Evolutionary conservation across 805 yeast genomes (phyloP).

Genomic region (Candida koratica): DNA sequence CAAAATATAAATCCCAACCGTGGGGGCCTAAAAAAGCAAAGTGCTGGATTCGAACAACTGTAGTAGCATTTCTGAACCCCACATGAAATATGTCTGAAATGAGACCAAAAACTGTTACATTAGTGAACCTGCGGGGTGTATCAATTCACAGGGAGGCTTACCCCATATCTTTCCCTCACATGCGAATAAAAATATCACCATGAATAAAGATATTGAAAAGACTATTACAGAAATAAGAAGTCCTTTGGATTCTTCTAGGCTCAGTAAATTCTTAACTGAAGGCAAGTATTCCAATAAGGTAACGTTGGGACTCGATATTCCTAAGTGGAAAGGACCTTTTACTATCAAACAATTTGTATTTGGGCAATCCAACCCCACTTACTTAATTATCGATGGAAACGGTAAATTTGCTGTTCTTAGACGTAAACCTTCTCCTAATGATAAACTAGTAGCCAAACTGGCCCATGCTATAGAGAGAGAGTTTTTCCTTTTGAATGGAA

Average conservation of each 20-base stretch:
- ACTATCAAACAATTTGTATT: constrained; percentile 50
- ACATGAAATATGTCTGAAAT: too few species aligned
- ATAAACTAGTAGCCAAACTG: constrained; percentile 46
- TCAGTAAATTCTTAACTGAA: constrained; percentile 21
- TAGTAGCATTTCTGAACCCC: too few species aligned
- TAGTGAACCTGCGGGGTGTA: too few species aligned
- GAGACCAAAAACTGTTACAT: too few species aligned
- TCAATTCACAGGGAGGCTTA: too few species aligned
- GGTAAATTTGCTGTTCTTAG: constrained; percentile 47
- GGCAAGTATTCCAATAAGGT: constrained; percentile 11
- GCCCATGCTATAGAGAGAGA: constrained; percentile 66
- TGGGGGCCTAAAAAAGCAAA: too few species aligned
- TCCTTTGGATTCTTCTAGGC: constrained; percentile 24
- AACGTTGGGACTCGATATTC: constrained; percentile 22
- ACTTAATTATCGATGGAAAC: constrained; percentile 40
- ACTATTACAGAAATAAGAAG: constrained; percentile 33
- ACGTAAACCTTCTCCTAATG: constrained; percentile 52
- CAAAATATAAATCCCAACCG: too few species aligned
- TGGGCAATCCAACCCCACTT: constrained; percentile 66
- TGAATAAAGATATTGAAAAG: constrained; percentile 17
- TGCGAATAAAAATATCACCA: constrained; percentile 1
- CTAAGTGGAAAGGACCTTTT: constrained; percentile 26
- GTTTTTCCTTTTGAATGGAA: constrained; percentile 45
- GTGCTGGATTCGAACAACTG: too few species aligned
- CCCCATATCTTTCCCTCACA: neutral